Evolutionary conservation across 306 rosid genomes (phyloP).

Genomic region (Parietaria judaica): DNA sequence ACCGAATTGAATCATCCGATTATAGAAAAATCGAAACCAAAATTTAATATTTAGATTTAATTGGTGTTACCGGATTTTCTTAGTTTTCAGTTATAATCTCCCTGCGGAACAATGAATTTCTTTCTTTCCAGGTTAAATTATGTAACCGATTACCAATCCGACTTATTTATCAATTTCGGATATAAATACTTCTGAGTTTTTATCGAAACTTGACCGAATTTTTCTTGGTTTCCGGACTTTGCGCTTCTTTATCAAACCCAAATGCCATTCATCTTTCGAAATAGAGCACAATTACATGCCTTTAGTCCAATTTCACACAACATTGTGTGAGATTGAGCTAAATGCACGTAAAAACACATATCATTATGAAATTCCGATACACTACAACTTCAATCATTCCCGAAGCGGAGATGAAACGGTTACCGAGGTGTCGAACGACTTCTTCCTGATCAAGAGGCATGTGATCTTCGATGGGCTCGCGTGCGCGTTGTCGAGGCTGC

Average conservation of each 20-base stretch:
- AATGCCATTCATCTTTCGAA: not conserved
- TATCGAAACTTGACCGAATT: too few relatives aligned
- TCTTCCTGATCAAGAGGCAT: conserved; percentile 71
- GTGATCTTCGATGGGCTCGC: conserved; percentile 69
- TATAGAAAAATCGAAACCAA: too few relatives aligned
- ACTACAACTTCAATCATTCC: conserved; percentile 26
- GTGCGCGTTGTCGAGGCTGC: conserved; percentile 59
- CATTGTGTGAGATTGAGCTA: conserved; percentile 4
- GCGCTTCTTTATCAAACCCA: not conserved
- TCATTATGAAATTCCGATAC: not conserved
- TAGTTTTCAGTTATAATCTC: too few relatives aligned
- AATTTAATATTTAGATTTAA: too few relatives aligned
- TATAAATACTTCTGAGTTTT: too few relatives aligned
- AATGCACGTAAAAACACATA: not conserved
- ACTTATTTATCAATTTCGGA: too few relatives aligned
- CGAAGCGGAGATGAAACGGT: conserved; percentile 42
- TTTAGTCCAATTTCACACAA: conserved; percentile 9
- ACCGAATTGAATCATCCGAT: too few relatives aligned
- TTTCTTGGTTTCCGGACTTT: too few relatives aligned
- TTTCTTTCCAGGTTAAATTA: too few relatives aligned
- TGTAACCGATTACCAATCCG: too few relatives aligned
- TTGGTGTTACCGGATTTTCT: too few relatives aligned
- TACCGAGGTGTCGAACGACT: conserved; percentile 54
- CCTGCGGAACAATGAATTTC: too few relatives aligned
- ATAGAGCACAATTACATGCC: not conserved